These are phyloP conservation scores for Ascochyta koolunga DNA, from an alignment of 2,329 filamentous ascomycete species.

Conservation along the genomic window DNA sequence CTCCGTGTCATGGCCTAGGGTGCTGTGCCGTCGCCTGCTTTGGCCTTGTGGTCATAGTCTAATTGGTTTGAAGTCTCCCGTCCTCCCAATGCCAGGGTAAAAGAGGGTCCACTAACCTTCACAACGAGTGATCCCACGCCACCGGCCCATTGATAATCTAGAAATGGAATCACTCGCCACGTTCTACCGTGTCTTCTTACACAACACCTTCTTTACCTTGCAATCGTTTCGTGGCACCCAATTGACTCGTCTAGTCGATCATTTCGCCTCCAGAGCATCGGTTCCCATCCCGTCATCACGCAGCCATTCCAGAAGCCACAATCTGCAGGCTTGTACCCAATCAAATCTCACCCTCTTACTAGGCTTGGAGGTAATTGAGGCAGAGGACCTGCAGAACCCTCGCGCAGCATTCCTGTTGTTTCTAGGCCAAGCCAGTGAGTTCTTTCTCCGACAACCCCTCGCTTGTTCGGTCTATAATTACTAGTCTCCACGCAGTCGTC, in stretches of 20 bases:
- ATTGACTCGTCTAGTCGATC: slow-evolving; percentile 28
- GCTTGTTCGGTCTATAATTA: slow-evolving; percentile 31
- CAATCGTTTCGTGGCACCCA: slow-evolving; percentile 23
- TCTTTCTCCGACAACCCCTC: slow-evolving; percentile 25
- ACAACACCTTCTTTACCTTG: slow-evolving; percentile 25
- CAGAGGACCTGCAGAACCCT: slow-evolving; percentile 38
- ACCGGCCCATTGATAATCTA: slow-evolving; percentile 43
- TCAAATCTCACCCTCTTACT: slow-evolving; percentile 26
- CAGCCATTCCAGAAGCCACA: slow-evolving; percentile 40
- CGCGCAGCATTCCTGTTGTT: slow-evolving; percentile 40
- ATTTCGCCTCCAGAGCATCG: slow-evolving; percentile 46
- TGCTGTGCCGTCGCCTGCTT: slow-evolving; percentile 6
- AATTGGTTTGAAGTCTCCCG: slow-evolving; percentile 11
- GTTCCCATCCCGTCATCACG: slow-evolving; percentile 39
- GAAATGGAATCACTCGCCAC: slow-evolving; percentile 47
- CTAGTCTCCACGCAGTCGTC: slow-evolving; percentile 34
- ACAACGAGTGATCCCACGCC: slow-evolving; percentile 34
- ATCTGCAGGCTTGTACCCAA: slow-evolving; percentile 34
- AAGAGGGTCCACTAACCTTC: slow-evolving; percentile 40
- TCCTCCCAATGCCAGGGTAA: slow-evolving; percentile 9
- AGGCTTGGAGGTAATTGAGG: slow-evolving; percentile 42
- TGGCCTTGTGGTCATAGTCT: slow-evolving; percentile 8
- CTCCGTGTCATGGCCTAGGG: slow-evolving; percentile 2
- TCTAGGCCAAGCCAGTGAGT: slow-evolving; percentile 31
- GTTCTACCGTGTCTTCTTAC: slow-evolving; percentile 34